A percentile compares a stretch with the other conserved stretches of the same genome.
Evolutionary conservation across 164 flowering plant genomes (phyloP).

Genomic region (Magnolia officinalis): DNA sequence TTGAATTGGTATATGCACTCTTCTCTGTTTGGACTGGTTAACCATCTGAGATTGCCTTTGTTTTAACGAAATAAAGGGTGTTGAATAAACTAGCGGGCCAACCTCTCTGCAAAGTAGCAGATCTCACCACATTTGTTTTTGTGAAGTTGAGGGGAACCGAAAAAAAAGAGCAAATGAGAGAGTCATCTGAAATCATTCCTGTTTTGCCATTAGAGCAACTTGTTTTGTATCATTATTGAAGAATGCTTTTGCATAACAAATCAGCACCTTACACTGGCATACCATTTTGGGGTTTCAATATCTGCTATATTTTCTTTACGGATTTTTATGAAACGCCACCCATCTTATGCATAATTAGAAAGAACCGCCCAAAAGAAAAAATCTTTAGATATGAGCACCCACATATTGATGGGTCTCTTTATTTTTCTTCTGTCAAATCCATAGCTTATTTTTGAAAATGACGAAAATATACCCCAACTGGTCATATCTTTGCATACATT

Average conservation of each 20-base stretch:
- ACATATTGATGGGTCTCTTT: too few relatives aligned
- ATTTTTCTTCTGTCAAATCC: too few relatives aligned
- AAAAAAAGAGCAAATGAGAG: neutral
- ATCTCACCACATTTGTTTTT: neutral
- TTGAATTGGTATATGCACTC: neutral
- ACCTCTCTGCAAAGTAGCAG: neutral
- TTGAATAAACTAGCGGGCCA: neutral
- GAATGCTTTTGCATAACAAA: too few relatives aligned
- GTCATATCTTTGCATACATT: too few relatives aligned
- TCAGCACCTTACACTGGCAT: neutral
- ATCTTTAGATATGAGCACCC: too few relatives aligned
- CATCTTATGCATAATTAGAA: too few relatives aligned
- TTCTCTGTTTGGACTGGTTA: neutral
- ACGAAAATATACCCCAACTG: too few relatives aligned
- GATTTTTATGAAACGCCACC: too few relatives aligned
- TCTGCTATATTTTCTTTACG: too few relatives aligned
- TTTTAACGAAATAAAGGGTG: neutral
- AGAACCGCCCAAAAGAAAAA: too few relatives aligned
- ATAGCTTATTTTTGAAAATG: too few relatives aligned
- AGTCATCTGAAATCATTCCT: neutral
- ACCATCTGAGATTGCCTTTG: neutral
- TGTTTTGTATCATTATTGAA: neutral
- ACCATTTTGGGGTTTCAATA: too few relatives aligned
- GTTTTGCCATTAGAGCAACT: neutral
- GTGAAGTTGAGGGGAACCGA: neutral